Evolutionary conservation across 345 rosid species (phyloP), one percentile per base, ranked within the genome.

Genomic region (Chamaenerion angustifolium): DNA sequence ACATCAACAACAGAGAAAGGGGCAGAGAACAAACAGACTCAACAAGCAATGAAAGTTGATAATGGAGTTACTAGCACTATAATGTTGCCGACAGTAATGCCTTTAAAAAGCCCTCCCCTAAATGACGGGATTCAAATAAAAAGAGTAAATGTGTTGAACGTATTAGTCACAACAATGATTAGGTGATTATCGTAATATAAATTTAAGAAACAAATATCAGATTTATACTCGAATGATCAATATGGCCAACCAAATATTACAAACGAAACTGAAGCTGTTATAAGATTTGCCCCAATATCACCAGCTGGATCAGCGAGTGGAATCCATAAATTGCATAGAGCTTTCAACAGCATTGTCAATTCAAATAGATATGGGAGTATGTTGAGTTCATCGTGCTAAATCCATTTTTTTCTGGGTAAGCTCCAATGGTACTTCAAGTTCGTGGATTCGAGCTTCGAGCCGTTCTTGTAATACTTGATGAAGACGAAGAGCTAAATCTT

Each of bases 281-380:
- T 96, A 16, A 83, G 69, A 61, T 90, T 94, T 59, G 94, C 88
- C 16, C 92, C 98, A 1, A 81, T 75, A 64, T 90, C 96, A 27
- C 98, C 98, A 13, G 79, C 75, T 10, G 77, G 73, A 11, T 75
- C 92, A n/a, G 42, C 57, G 49, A 62, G 56, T 65, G 87, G 78
- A 45, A 60, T 54, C 58, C 75, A 62, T 52, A 78, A 70, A 68
- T 65, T 90, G 71, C 87, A 81, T 62, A 83, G 98, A 69, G 77
- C 94, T 41, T 90, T 81, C 74, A 90, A 94, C 64, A 86, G 75
- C 54, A 55, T 83, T 0, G 68, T 74, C 47, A 51, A 65, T 68
- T 71, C 87, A 50, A 76, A 81, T 51, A 77, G 68, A 76, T 76
- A 77, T 23, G 83, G 77, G 56, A 81, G 88, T 76, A 67, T 76